Evolutionary conservation across 176 grass and related monocot species (phyloP).

Genomic region (Aegilops bicornis): DNA sequence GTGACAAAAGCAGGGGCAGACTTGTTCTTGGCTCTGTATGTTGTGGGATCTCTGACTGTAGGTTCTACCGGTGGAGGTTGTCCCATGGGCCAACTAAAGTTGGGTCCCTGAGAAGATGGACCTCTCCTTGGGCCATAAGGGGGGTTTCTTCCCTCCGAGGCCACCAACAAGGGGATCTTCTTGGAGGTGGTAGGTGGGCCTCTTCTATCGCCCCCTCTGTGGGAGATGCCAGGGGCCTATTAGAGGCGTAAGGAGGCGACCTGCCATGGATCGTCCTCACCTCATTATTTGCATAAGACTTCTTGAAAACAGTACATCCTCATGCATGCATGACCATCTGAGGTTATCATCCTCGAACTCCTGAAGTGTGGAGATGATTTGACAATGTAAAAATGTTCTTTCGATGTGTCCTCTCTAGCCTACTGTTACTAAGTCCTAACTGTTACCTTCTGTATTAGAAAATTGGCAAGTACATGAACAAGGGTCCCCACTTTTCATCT

Average conservation of each 20-base stretch:
- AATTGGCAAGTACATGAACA: not conserved
- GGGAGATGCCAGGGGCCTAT: not conserved
- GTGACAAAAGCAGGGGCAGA: not conserved
- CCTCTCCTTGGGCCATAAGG: not conserved
- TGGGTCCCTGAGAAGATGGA: not conserved
- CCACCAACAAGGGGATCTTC: not conserved
- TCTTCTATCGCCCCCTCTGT: not conserved
- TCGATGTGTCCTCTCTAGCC: not conserved
- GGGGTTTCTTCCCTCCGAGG: not conserved
- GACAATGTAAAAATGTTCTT: not conserved
- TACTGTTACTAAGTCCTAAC: not conserved
- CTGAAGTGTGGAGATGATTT: not conserved
- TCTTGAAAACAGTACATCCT: not conserved
- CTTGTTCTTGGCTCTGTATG: not conserved
- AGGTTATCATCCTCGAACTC: not conserved
- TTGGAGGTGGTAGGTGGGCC: not conserved
- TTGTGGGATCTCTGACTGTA: not conserved
- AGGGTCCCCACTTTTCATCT: not conserved
- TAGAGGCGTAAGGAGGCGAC: not conserved
- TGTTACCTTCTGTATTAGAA: not conserved
- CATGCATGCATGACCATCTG: not conserved
- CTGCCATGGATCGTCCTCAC: not conserved
- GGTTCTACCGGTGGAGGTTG: not conserved
- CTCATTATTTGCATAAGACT: not conserved
- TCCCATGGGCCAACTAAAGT: not conserved